Conservation (phyloP, 2,329 filamentous ascomycete genomes). For the Penicillium sp. region DNA sequence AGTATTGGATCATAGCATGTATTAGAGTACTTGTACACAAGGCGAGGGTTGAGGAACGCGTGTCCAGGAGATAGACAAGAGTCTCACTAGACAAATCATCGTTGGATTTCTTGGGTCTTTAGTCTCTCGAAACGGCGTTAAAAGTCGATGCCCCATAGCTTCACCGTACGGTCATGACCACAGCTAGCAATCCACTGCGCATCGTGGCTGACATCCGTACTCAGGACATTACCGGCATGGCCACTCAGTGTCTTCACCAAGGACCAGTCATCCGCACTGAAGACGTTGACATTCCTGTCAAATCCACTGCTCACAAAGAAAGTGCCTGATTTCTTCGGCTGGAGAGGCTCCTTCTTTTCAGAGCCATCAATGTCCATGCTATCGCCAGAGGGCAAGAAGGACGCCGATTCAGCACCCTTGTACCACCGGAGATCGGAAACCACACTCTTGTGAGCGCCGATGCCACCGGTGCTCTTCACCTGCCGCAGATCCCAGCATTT, state of each 20-base stretch:
- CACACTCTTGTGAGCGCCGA: slow-evolving; percentile 87
- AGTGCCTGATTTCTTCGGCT: slow-evolving; percentile 83
- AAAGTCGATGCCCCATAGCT: slow-evolving; percentile 90
- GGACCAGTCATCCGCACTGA: slow-evolving; percentile 95
- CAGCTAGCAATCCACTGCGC: slow-evolving; percentile 92
- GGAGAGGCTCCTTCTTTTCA: slow-evolving; percentile 38
- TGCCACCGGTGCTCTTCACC: slow-evolving; percentile 77
- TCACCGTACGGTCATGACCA: slow-evolving; percentile 91
- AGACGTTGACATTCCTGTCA: slow-evolving; percentile 92
- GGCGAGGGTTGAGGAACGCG: too few relatives aligned
- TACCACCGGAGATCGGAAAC: slow-evolving; percentile 94
- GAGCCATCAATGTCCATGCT: slow-evolving; percentile 47
- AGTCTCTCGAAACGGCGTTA: neutral
- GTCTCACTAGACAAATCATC: neutral
- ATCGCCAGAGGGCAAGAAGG: slow-evolving; percentile 60
- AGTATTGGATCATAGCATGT: too few relatives aligned
- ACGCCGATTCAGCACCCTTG: slow-evolving; percentile 76
- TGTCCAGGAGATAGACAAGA: neutral
- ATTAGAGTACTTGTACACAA: too few relatives aligned
- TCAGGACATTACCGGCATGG: slow-evolving; percentile 89
- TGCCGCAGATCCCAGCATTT: slow-evolving; percentile 98
- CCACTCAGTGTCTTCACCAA: slow-evolving; percentile 83
- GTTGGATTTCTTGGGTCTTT: neutral
- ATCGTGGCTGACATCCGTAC: slow-evolving; percentile 83
- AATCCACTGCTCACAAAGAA: slow-evolving; percentile 92